Evolutionary conservation across 495 filamentous ascomycete genomes (phyloP).

Genomic region (Neurospora intermedia): DNA sequence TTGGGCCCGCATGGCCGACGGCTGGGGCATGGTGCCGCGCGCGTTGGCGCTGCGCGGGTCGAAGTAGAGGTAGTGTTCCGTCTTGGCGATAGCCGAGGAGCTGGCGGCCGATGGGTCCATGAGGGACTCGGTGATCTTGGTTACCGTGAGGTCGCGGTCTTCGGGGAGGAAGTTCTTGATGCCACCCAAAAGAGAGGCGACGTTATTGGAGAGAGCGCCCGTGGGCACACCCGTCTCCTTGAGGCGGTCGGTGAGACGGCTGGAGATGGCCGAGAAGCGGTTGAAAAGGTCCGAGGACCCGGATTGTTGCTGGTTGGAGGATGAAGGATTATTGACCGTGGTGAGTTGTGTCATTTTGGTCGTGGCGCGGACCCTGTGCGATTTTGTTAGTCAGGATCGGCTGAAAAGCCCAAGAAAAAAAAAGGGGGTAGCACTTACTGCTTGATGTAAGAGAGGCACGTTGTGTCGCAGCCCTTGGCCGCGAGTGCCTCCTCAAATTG

Average conservation of each 20-base stretch:
- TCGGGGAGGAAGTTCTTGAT: constrained; percentile 97
- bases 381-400: constrained; percentile 18
- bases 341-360: constrained; percentile 99
- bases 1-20: constrained; percentile 39
- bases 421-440: constrained; percentile 41
- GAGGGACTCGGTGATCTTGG: constrained; percentile 94
- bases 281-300: constrained; percentile 69
- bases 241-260: constrained; percentile 82
- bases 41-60: constrained; percentile 90
- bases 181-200: constrained; percentile 91
- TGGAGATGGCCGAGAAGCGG: constrained; percentile 81
- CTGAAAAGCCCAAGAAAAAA: too few relatives aligned
- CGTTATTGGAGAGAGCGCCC: constrained; percentile 57
- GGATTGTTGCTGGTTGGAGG: constrained; percentile 46
- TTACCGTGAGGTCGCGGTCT: constrained; percentile 90
- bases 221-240: constrained; percentile 67
- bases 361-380: constrained; percentile 71
- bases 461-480: constrained; percentile 59
- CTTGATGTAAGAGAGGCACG: constrained; percentile 73
- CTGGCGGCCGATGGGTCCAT: constrained; percentile 92
- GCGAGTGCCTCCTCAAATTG: constrained; percentile 81
- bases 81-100: constrained; percentile 88
- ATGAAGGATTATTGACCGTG: constrained; percentile 50
- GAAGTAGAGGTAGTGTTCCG: constrained; percentile 97
- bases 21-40: constrained; percentile 80